These are phyloP conservation scores for Fragilariopsis cylindrus DNA, from an alignment of 108 stramenopile genomes.

Conservation along the genomic window DNA sequence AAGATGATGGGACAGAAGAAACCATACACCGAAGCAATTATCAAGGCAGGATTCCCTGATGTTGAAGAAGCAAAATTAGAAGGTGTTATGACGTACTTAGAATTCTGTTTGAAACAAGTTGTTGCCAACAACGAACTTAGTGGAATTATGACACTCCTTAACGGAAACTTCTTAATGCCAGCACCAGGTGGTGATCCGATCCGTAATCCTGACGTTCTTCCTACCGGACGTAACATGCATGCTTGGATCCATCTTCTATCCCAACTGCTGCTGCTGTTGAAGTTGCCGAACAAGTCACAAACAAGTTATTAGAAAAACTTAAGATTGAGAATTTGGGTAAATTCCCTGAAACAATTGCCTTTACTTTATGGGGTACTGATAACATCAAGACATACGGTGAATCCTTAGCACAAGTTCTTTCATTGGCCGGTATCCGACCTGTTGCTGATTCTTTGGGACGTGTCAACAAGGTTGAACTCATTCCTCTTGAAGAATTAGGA, in stretches of 20 bases:
- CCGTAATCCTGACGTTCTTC: conserved; percentile 95
- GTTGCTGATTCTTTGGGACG: conserved; percentile 94
- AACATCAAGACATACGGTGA: conserved; percentile 99
- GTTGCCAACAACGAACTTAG: conserved; percentile 97
- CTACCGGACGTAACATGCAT: conserved; percentile 96
- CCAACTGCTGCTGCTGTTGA: conserved; percentile 94
- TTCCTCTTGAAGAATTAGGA: conserved; percentile 94
- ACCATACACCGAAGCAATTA: conserved; percentile 90
- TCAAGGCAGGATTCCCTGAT: conserved; percentile 83
- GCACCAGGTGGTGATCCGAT: conserved; percentile 98
- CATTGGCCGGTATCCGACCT: conserved; percentile 92
- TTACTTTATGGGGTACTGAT: conserved; percentile 98
- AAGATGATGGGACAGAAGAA: conserved; percentile 72
- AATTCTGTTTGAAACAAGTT: conserved; percentile 96
- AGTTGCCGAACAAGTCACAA: conserved; percentile 81
- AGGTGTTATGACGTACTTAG: conserved; percentile 88
- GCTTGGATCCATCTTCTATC: conserved; percentile 95
- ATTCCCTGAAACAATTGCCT: conserved; percentile 94
- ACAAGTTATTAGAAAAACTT: conserved; percentile 92
- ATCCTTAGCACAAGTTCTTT: conserved; percentile 92
- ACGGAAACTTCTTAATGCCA: conserved; percentile 94
- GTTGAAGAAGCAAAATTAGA: conserved; percentile 80
- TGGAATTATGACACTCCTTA: conserved; percentile 90
- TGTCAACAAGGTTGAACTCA: conserved; percentile 97
- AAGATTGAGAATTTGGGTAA: conserved; percentile 79